Conservation (phyloP, 148 eudicot species). For the Cornus kousa region DNA sequence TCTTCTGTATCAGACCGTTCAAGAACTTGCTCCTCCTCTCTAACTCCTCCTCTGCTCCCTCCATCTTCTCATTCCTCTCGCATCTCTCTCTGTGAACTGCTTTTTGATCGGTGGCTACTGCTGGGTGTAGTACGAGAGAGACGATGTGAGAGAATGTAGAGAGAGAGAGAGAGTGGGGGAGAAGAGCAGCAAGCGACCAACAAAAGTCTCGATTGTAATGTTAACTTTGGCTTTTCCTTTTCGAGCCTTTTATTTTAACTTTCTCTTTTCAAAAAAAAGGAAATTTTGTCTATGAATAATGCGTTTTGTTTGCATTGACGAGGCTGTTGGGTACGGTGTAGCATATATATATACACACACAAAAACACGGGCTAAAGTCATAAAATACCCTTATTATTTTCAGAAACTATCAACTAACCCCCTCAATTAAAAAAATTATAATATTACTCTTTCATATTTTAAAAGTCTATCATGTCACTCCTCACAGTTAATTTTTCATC, state of each 20-base stretch:
- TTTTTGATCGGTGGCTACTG: not conserved
- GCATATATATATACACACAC: not conserved
- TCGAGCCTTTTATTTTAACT: not conserved
- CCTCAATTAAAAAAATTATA: no score
- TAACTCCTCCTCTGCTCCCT: slow-evolving; percentile 26
- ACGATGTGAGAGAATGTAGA: not conserved
- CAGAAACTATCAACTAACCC: no score
- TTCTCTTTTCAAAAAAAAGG: not conserved
- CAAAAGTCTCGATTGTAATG: slow-evolving; percentile 11
- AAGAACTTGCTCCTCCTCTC: slow-evolving; percentile 36
- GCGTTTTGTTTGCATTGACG: not conserved
- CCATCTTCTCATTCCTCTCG: slow-evolving; percentile 25
- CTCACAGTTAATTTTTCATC: no score
- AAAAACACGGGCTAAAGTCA: no score
- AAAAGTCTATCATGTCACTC: no score
- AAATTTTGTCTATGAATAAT: no score
- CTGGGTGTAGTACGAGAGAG: not conserved
- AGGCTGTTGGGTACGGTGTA: not conserved
- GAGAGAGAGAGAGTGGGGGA: not conserved
- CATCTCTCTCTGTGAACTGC: not conserved
- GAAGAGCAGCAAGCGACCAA: slow-evolving; percentile 11
- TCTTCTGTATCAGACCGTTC: slow-evolving; percentile 30
- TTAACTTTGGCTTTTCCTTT: slow-evolving; percentile 8
- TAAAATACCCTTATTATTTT: no score
- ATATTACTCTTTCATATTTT: no score